Conservation (phyloP, 257 asterid genomes). For the Plectranthus barbatus region DNA sequence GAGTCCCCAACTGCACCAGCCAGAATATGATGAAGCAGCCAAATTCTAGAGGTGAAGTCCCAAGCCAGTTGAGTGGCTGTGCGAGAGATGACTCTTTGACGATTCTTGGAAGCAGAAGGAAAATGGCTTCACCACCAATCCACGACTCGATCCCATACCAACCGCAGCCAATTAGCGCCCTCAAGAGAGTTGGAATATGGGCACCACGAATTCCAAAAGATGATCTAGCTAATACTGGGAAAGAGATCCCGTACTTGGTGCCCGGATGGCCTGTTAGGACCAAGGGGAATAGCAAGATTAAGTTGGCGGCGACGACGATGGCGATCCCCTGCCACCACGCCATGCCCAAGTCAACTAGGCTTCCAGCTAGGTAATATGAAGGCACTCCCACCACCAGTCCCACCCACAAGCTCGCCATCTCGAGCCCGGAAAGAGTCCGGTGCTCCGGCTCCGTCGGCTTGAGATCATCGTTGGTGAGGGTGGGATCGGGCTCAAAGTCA, state of each 20-base stretch:
- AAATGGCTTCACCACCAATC: conserved; percentile 95
- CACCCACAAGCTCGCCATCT: conserved; percentile 79
- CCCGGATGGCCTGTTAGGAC: conserved; percentile 82
- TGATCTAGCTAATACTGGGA: conserved; percentile 75
- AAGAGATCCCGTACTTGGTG: conserved; percentile 70
- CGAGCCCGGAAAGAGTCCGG: conserved; percentile 58
- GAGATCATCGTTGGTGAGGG: conserved; percentile 73
- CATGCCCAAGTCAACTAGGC: conserved; percentile 92
- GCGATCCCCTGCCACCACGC: conserved; percentile 98
- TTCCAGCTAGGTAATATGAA: conserved; percentile 81
- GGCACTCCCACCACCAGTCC: conserved; percentile 92
- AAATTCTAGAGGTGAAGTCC: conserved; percentile 79
- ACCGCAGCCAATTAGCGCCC: conserved; percentile 83
- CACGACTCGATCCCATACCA: conserved; percentile 96
- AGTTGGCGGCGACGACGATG: conserved; percentile 75
- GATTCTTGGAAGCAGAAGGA: conserved; percentile 48
- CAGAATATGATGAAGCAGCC: conserved; percentile 67
- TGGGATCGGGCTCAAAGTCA: conserved; percentile 37
- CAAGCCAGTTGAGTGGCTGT: conserved; percentile 47
- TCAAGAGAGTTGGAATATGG: conserved; percentile 66
- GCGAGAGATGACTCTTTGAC: conserved; percentile 40
- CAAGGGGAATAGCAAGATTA: conserved; percentile 46
- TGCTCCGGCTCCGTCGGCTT: conserved; percentile 44
- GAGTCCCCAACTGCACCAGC: conserved; percentile 54
- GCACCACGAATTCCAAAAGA: conserved; percentile 83